Conservation (phyloP, 2,329 filamentous ascomycete genomes). For the Eutypa lata region DNA sequence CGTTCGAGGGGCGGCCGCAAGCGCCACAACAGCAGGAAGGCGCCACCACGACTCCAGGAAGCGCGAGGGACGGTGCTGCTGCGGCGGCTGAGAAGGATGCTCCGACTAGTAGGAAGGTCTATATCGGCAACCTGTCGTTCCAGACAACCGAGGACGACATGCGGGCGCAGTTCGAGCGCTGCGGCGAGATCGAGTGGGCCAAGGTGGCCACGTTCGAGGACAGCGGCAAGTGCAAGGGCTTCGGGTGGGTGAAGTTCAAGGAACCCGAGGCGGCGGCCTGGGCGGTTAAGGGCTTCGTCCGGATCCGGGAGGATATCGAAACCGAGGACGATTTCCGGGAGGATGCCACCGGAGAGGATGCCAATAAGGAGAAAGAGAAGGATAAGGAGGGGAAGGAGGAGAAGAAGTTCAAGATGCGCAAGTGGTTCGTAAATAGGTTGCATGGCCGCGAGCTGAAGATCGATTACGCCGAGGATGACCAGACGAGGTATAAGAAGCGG, state of each 20-base stretch:
- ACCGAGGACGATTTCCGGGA: slow-evolving; percentile 60
- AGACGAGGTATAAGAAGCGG: slow-evolving; percentile 87
- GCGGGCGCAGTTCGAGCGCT: slow-evolving; percentile 76
- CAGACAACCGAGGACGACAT: slow-evolving; percentile 78
- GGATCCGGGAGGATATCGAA: slow-evolving; percentile 63
- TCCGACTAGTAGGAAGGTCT: slow-evolving; percentile 77
- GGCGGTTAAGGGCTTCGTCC: slow-evolving; percentile 78
- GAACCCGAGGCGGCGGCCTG: slow-evolving; percentile 70
- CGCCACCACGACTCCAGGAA: too few relatives aligned
- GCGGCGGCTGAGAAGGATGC: slow-evolving; percentile 36
- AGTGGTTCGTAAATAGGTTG: slow-evolving; percentile 85
- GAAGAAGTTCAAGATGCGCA: slow-evolving; percentile 57
- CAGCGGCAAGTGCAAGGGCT: slow-evolving; percentile 96
- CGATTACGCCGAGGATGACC: slow-evolving; percentile 90
- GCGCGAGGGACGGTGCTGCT: not conserved
- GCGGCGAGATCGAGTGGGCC: slow-evolving; percentile 76
- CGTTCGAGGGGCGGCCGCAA: slow-evolving; percentile 83
- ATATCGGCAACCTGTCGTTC: slow-evolving; percentile 87
- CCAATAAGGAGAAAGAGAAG: slow-evolving; percentile 36
- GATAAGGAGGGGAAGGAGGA: slow-evolving; percentile 41
- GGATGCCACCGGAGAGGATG: slow-evolving; percentile 41
- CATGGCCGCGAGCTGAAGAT: slow-evolving; percentile 78
- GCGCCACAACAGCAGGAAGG: too few relatives aligned
- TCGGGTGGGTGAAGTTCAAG: slow-evolving; percentile 90
- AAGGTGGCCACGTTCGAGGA: slow-evolving; percentile 96